Evolutionary conservation across 257 asterid species (phyloP).

Genomic region (Cruciata laevipes): DNA sequence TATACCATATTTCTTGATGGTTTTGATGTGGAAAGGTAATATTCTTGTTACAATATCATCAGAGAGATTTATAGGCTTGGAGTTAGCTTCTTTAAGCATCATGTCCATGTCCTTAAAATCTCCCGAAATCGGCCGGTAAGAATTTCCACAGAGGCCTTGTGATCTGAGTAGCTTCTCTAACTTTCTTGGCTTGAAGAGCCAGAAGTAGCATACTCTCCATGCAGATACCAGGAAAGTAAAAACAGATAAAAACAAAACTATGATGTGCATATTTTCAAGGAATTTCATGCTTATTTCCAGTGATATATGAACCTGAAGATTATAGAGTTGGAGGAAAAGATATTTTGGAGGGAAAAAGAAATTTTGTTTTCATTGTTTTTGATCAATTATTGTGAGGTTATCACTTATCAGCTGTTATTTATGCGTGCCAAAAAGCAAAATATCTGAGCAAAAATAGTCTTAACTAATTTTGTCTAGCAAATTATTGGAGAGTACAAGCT

Average conservation of each 20-base stretch:
- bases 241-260: not conserved
- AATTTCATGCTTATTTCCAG: not conserved
- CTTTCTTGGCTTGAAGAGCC: slow-evolving; percentile 19
- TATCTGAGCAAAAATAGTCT: not conserved
- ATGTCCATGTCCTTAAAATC: slow-evolving; percentile 13
- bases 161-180: slow-evolving; percentile 20
- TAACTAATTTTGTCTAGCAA: not conserved
- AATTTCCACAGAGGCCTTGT: slow-evolving; percentile 20
- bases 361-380: not conserved
- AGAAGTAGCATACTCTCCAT: slow-evolving; percentile 9
- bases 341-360: not conserved
- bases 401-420: not conserved
- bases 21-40: slow-evolving; percentile 13
- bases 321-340: not conserved
- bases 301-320: not conserved
- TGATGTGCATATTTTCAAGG: not conserved
- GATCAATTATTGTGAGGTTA: not conserved
- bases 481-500: not conserved
- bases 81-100: slow-evolving; percentile 18
- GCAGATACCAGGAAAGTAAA: slow-evolving; percentile 4
- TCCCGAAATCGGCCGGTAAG: slow-evolving; percentile 17
- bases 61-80: slow-evolving; percentile 17
- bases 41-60: slow-evolving; percentile 26
- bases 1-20: slow-evolving; percentile 18
- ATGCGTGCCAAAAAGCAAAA: not conserved